Conservation (phyloP, 1,139 yeast species). For the Meyerozyma sp. region DNA sequence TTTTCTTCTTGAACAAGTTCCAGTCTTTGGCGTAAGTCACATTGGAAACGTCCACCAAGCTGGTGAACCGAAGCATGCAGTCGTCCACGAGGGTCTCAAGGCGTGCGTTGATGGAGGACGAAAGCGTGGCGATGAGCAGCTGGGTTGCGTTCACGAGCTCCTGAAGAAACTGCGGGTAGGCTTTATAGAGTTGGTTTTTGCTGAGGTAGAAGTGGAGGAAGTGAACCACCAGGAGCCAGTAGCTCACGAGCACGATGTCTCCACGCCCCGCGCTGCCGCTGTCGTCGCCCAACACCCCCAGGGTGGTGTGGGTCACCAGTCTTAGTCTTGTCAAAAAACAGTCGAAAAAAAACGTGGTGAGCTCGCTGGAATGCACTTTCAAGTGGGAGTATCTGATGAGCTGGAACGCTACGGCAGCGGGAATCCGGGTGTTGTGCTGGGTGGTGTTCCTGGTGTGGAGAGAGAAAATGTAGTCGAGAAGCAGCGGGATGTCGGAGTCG, state of each 20-base stretch:
- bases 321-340: conserved; percentile 59
- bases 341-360: conserved; percentile 55
- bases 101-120: conserved; percentile 61
- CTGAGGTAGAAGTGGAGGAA: conserved; percentile 61
- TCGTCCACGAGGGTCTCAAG: conserved; percentile 53
- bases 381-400: conserved; percentile 59
- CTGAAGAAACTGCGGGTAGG: conserved; percentile 55
- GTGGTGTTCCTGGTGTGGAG: conserved; percentile 28
- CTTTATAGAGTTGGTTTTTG: conserved; percentile 49
- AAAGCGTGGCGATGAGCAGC: conserved; percentile 56
- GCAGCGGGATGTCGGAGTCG: conserved; percentile 62
- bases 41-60: conserved; percentile 59
- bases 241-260: conserved; percentile 65
- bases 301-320: conserved; percentile 52
- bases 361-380: conserved; percentile 45
- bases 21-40: conserved; percentile 66
- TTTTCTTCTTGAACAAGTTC: conserved; percentile 58
- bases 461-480: conserved; percentile 51
- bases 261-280: conserved; percentile 31
- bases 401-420: conserved; percentile 67
- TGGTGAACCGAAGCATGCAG: conserved; percentile 59
- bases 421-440: conserved; percentile 54
- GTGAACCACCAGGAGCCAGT: conserved; percentile 68
- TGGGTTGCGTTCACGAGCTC: conserved; percentile 55
- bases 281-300: conserved; percentile 42